These are phyloP conservation scores for Candida taoyuanica DNA, from an alignment of 805 yeast genomes.

Conservation along the genomic window DNA sequence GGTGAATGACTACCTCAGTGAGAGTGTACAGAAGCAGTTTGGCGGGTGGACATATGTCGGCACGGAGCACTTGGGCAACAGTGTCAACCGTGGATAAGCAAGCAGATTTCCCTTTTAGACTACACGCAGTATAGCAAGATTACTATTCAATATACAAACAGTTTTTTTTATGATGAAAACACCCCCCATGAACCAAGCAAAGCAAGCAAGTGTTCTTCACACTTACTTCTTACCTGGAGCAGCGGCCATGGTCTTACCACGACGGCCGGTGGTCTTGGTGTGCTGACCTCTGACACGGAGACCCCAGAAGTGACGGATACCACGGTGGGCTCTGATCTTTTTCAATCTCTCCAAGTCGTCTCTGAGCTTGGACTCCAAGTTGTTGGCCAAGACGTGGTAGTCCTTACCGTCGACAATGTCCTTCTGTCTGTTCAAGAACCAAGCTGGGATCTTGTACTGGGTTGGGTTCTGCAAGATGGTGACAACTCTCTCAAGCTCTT, in stretches of 20 bases:
- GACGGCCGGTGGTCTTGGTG: constrained; percentile 99
- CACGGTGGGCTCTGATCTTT: constrained; percentile 99
- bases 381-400: constrained; percentile 98
- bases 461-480: constrained; percentile 99
- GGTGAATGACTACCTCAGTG: constrained; percentile 86
- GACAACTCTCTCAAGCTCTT: constrained; percentile 99
- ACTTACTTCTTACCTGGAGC: no score
- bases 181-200: constrained; percentile 7
- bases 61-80: constrained; percentile 42
- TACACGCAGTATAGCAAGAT: constrained; percentile 1
- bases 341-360: constrained; percentile 99
- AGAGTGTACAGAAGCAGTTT: constrained; percentile 94
- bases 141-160: constrained; percentile 18
- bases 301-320: constrained; percentile 99
- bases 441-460: constrained; percentile 98
- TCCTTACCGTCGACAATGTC: constrained; percentile 99
- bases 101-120: background rate
- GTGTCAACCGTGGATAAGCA: constrained; percentile 5
- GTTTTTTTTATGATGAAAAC: constrained; percentile 9
- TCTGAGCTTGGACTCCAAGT: constrained; percentile 98
- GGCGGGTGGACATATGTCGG: constrained; percentile 99
- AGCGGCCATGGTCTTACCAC: constrained; percentile 58
- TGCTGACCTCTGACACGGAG: constrained; percentile 99
- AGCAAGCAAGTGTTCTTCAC: constrained; percentile 1
- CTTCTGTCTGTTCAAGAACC: constrained; percentile 99